Conservation (phyloP, 2,329 filamentous ascomycete genomes). For the Aspergillus texensis region DNA sequence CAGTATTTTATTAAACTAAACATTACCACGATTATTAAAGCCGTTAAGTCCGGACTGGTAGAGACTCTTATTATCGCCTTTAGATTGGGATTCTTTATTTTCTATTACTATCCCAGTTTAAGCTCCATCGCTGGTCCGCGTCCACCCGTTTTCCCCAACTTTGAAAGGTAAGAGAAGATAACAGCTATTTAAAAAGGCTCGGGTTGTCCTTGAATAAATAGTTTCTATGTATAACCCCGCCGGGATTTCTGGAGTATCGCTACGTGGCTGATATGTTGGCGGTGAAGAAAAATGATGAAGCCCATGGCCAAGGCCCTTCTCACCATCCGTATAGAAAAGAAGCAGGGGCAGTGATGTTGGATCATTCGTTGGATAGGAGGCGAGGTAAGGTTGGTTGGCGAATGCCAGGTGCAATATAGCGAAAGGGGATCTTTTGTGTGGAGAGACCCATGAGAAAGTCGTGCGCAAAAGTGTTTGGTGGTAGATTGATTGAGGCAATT, state of each 20-base stretch:
- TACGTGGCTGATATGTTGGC: accelerated
- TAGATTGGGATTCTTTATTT: not conserved
- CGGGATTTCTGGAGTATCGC: not conserved
- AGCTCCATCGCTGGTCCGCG: not conserved
- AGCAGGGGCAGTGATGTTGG: not conserved
- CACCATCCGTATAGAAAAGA: not conserved
- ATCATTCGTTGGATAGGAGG: not conserved
- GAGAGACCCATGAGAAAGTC: not conserved
- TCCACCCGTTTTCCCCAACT: not conserved
- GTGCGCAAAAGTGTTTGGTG: slow-evolving; percentile 5
- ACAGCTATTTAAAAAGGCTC: not conserved
- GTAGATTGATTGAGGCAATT: not conserved
- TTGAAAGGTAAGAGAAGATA: not conserved
- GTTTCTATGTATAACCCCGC: not conserved
- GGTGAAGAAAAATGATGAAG: not conserved
- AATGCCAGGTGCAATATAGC: slow-evolving; percentile 12
- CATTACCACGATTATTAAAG: not conserved
- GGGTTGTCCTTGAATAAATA: not conserved
- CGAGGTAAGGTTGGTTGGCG: not conserved
- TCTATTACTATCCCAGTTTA: not conserved
- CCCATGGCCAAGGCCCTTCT: not conserved
- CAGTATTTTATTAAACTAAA: slow-evolving; percentile 8
- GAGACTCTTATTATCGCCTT: not conserved
- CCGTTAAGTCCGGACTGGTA: not conserved
- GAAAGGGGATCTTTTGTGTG: not conserved